Percentiles rank a stretch among this genome's conserved stretches.
These are phyloP conservation scores for Solanum clarkiae DNA, from an alignment of 257 asterid species.

Conservation along the genomic window DNA sequence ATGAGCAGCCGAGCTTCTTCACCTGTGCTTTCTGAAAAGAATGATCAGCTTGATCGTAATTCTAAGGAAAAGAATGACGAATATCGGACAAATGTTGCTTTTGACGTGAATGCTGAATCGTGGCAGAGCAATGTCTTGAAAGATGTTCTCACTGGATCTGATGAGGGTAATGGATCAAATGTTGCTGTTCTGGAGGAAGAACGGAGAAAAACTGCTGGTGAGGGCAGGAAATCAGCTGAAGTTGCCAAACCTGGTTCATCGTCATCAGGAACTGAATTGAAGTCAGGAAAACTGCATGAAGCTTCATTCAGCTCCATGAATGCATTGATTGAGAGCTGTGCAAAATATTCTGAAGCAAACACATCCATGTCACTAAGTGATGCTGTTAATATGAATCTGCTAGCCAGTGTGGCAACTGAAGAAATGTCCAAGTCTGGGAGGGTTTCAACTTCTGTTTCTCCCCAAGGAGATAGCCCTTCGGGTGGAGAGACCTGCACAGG, in stretches of 20 bases:
- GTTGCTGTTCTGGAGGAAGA: slow-evolving; percentile 18
- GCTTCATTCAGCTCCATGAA: slow-evolving; percentile 45
- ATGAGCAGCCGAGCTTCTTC: slow-evolving; percentile 31
- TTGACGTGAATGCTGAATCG: slow-evolving; percentile 15
- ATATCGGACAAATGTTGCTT: slow-evolving; percentile 5
- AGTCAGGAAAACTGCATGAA: slow-evolving; percentile 7
- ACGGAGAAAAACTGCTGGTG: slow-evolving; percentile 11
- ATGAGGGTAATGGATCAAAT: slow-evolving; percentile 21
- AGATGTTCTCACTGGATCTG: slow-evolving; percentile 15
- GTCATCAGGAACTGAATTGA: slow-evolving; percentile 11
- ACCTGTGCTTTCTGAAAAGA: slow-evolving; percentile 23
- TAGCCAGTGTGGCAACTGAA: slow-evolving; percentile 56
- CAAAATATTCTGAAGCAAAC: slow-evolving; percentile 34
- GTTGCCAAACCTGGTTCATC: slow-evolving; percentile 4
- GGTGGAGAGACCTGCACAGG: slow-evolving; percentile 22
- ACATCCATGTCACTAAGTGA: slow-evolving; percentile 33
- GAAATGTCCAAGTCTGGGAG: slow-evolving; percentile 39
- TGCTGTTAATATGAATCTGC: slow-evolving; percentile 52
- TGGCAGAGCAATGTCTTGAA: slow-evolving; percentile 16
- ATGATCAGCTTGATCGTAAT: slow-evolving; percentile 16
- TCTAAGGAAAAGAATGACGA: slow-evolving; percentile 18
- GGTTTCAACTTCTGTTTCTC: slow-evolving; percentile 20
- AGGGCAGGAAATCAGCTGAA: slow-evolving; percentile 11
- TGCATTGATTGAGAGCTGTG: slow-evolving; percentile 59
- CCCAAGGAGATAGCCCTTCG: slow-evolving; percentile 15